Base-by-base conservation (phyloP, 2,329 filamentous ascomycete genomes). In the Ustulina deusta region DNA sequence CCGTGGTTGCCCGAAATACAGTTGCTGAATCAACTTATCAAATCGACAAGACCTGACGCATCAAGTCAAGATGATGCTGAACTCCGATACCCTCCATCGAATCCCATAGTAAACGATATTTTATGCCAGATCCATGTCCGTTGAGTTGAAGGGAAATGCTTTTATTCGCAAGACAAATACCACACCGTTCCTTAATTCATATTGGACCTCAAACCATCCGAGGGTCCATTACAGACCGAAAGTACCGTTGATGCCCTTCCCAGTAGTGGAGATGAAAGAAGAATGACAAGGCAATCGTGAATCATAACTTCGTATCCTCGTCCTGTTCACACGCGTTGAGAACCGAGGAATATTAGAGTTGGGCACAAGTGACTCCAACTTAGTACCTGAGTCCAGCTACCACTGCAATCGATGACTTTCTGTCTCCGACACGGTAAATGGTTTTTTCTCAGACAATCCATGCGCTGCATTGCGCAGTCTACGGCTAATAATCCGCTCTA, bases 161-260 rank as follows among this genome's bases (percentile, higher is more conserved):
- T 68, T 74, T 73, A 56, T 54, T 68, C 63, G 64, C 52, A 72
- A 65, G 62, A 73, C 63, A 71, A 70, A 69, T 70, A 57, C 60
- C 63, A 54, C 61, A 44, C 65, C 54, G 52, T 60, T 64, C 69
- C 59, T 60, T 64, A 34, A 70, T 61, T 59, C 63, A 49, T 64
- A 66, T 69, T 65, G 71, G 68, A 63, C 70, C 69, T 64, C 63
- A 71, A 69, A 51, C 66, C 63, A 68, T 61, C 65, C 66, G 59
- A 59, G 46, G 60, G 63, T 64, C 59, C 38, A 36, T 48, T 22
- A 7, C 25, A 52, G 63, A 55, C 67, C 56, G 68, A 65, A 63
- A 72, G 72, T 74, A 67, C 73, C 65, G 72, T 74, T 73, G 66
- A 34, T 71, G 61, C 73, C 73, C 71, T 74, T 71, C 71, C 70